A percentile compares a stretch with the other conserved stretches of the same genome.
Conservation (phyloP, 257 asterid species). For the Penstemon barbatus region DNA sequence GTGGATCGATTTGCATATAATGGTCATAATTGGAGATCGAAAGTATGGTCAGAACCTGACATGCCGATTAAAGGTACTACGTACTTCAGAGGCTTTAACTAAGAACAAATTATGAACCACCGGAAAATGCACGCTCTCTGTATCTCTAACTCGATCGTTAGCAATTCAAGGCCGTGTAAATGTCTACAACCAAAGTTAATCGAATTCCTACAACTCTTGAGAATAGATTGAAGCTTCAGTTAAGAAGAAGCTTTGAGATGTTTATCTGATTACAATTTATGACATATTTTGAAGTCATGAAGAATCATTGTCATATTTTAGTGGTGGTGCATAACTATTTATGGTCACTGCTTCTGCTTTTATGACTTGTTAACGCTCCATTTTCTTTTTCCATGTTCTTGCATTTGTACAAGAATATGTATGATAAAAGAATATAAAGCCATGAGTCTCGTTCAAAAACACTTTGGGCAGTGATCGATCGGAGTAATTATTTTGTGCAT, state of each 20-base stretch:
- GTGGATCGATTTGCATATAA: constrained; percentile 56
- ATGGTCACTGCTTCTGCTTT: no score
- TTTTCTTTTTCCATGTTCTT: no score
- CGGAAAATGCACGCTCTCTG: background rate
- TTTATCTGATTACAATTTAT: no score
- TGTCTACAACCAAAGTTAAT: background rate
- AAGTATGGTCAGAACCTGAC: constrained; percentile 83
- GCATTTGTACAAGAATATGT: no score
- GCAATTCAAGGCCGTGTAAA: background rate
- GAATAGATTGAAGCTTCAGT: background rate
- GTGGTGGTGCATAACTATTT: no score
- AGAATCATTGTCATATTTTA: no score
- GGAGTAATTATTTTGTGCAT: no score
- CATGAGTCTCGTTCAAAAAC: no score
- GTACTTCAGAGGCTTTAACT: constrained; percentile 33
- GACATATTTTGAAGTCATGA: no score
- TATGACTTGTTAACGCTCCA: no score
- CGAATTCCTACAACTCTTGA: background rate
- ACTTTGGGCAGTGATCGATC: no score
- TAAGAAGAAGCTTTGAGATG: background rate
- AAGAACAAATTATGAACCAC: constrained; percentile 27
- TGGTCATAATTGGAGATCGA: constrained; percentile 86
- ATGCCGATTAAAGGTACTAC: constrained; percentile 41
- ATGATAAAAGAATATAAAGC: no score
- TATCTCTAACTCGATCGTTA: background rate